A percentile compares a stretch with the other conserved stretches of the same genome.
Evolutionary conservation across 306 rosid species (phyloP).

Genomic region (Malus fusca): DNA sequence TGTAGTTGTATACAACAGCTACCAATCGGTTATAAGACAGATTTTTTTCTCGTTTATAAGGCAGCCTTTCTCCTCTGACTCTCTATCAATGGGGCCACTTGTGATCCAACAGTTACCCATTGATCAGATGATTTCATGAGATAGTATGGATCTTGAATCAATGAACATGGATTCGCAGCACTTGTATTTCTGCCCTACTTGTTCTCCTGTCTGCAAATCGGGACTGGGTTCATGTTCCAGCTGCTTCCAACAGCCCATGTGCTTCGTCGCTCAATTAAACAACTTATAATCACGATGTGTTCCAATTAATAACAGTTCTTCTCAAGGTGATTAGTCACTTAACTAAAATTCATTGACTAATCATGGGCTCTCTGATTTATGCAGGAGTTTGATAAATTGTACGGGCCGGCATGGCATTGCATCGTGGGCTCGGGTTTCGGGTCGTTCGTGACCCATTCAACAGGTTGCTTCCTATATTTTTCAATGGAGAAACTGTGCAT

Average conservation of each 20-base stretch:
- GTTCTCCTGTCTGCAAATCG: slow-evolving; percentile 15
- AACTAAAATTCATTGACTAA: background rate
- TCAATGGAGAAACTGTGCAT: slow-evolving; percentile 76
- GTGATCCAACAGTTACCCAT: background rate
- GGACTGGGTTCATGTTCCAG: slow-evolving; percentile 18
- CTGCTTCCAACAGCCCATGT: slow-evolving; percentile 46
- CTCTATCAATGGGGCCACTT: slow-evolving; percentile 10
- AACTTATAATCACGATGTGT: background rate
- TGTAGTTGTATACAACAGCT: no score
- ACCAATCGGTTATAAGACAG: no score
- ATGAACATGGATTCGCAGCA: background rate
- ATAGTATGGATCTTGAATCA: slow-evolving; percentile 3
- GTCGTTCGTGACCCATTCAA: slow-evolving; percentile 92
- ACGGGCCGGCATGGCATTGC: slow-evolving; percentile 99
- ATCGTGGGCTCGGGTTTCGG: slow-evolving; percentile 93
- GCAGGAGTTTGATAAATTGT: slow-evolving; percentile 87
- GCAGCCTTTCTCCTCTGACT: background rate
- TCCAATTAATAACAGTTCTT: no score
- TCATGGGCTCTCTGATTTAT: background rate
- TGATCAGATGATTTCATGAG: background rate
- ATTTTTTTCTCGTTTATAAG: background rate
- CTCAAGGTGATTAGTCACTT: background rate
- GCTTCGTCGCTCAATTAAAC: background rate
- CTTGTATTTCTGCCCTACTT: background rate
- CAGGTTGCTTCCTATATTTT: slow-evolving; percentile 85